Percentiles rank a stretch among this genome's conserved stretches.
Evolutionary conservation across 371 early-diverging fungal genomes (phyloP).

Genomic region (Parasitella parasitica): DNA sequence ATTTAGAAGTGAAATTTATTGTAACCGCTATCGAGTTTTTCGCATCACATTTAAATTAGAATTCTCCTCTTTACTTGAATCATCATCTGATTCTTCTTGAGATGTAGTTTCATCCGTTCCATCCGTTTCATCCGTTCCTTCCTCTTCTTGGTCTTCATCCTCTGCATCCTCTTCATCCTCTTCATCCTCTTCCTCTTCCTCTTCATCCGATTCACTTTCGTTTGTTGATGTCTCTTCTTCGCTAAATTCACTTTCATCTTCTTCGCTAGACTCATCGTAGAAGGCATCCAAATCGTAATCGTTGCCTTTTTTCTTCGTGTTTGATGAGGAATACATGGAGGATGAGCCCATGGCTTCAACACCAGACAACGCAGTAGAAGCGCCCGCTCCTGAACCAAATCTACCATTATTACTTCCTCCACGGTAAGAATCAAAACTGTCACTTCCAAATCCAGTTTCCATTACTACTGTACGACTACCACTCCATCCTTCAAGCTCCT

Average conservation of each 20-base stretch:
- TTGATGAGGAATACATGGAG: conserved; percentile 32
- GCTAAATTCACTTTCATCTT: conserved; percentile 24
- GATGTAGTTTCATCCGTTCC: not conserved
- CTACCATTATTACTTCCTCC: conserved; percentile 29
- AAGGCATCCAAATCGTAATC: conserved; percentile 66
- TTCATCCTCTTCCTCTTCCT: conserved; percentile 30
- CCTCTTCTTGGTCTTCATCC: not conserved
- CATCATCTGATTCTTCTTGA: not conserved
- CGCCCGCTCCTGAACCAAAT: conserved; percentile 11
- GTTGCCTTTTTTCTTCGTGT: conserved; percentile 41
- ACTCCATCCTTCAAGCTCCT: conserved; percentile 51
- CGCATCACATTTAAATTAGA: conserved; percentile 2
- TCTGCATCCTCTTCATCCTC: conserved; percentile 22
- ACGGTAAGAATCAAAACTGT: conserved; percentile 33
- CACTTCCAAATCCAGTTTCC: conserved; percentile 59
- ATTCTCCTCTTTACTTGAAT: conserved; percentile 12
- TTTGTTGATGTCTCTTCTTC: conserved; percentile 16
- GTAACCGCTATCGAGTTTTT: conserved; percentile 5
- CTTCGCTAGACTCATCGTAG: conserved; percentile 45
- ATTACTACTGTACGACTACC: conserved; percentile 42
- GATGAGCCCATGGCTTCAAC: conserved; percentile 43
- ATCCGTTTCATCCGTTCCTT: conserved; percentile 7
- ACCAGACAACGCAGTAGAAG: conserved; percentile 46
- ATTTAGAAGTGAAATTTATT: not conserved
- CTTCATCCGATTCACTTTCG: conserved; percentile 18